Evolutionary conservation across 306 rosid species (phyloP), one percentile per base, ranked within the genome.

Genomic region (Casuarina equisetifolia): DNA sequence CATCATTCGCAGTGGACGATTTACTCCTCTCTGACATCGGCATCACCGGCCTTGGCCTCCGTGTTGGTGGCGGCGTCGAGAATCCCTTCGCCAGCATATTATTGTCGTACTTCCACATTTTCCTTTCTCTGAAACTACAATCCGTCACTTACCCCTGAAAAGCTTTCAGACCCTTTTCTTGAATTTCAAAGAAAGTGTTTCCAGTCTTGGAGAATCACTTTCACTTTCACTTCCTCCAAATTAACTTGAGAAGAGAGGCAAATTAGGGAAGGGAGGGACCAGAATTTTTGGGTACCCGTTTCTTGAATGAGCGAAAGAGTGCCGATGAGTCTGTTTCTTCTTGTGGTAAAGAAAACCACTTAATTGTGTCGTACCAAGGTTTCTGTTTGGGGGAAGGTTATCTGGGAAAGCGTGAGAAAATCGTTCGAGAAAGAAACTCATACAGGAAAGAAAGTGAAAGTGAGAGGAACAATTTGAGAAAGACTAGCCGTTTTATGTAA

Each of bases 401-500:
- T 73, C 52, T 62, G 69, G 73, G 76, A 20, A 73, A 32, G n/a
- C 50, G 79, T 49, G 81, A 40, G 55, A 69, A 58, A 63, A 77
- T 59, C 79, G 77, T 50, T 61, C 48, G 32, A 80, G 67, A 57
- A 71, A 66, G 57, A 62, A 73, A 3, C 57, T 20, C 73, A 48
- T 76, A 12, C 64, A 50, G 44, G 62, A 74, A 59, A 38, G 86
- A 85, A 76, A 76, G 85, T 40, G 81, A 72, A 32, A 32, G 76
- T 7, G 73, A 6, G 52, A 46, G 40, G 9, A 54, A 61, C 74
- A 77, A 77, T 75, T 16, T 54, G 52, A 16, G 38, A 43, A 40
- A 68, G 80, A 85, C 61, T 87, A 86, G 94, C 92, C 96, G 96
- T 90, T 92, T 86, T 89, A 89, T 86, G 84, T 86, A 85, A 80